Percentiles rank a stretch among this genome's conserved stretches.
Conservation (phyloP, 768 basidiomycete genomes). For the Phaffia australis region DNA sequence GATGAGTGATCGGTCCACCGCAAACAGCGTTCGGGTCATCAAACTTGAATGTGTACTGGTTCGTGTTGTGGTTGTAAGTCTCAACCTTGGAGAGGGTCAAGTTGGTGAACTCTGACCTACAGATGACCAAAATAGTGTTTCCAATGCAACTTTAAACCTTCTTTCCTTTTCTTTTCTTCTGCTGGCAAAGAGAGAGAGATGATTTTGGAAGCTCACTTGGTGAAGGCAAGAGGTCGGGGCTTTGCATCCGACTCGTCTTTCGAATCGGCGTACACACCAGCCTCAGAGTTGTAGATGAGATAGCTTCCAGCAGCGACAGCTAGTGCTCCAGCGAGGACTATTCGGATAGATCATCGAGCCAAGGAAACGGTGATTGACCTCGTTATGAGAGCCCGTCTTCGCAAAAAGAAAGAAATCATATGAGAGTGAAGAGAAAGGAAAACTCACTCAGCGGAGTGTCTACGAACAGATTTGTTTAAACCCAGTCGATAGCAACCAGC, state of each 20-base stretch:
- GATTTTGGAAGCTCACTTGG: slow-evolving; percentile 4
- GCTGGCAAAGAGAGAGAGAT: neutral
- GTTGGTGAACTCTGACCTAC: slow-evolving; percentile 13
- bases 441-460: neutral
- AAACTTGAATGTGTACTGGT: slow-evolving; percentile 45
- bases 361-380: neutral
- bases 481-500: neutral
- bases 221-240: slow-evolving; percentile 14
- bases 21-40: slow-evolving; percentile 47
- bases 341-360: neutral
- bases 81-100: slow-evolving; percentile 39
- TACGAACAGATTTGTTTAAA: neutral
- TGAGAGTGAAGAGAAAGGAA: too few species aligned
- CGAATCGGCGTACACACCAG: neutral
- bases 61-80: slow-evolving; percentile 77
- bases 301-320: neutral
- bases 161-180: neutral
- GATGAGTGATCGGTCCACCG: slow-evolving; percentile 66
- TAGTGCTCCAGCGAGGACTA: neutral
- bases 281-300: neutral
- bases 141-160: neutral
- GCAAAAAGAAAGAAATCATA: neutral
- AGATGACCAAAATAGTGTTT: neutral
- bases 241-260: slow-evolving; percentile 9
- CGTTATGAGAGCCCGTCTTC: neutral